Conservation (phyloP, 768 basidiomycete species). For the Crassisporium funariophilum region DNA sequence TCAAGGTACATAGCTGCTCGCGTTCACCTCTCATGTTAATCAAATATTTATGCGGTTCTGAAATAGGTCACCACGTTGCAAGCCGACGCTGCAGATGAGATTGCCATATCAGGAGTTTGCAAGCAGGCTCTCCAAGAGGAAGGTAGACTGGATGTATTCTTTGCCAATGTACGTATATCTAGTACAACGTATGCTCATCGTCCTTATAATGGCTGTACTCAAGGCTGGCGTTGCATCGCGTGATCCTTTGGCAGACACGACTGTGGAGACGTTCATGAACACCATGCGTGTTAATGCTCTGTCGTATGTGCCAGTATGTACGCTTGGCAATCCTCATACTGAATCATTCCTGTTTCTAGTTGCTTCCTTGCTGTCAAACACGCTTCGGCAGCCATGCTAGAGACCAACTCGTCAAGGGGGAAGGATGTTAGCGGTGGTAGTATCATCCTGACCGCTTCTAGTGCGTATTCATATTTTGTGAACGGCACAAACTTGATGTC, state of each 20-base stretch:
- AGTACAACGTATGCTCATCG: no score
- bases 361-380: conserved; percentile 90
- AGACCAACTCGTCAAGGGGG: conserved; percentile 63
- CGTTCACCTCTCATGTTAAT: background rate
- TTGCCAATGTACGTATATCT: conserved; percentile 95
- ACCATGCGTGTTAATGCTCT: conserved; percentile 75
- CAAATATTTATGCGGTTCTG: conserved; percentile 1
- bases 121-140: conserved; percentile 76
- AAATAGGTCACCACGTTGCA: conserved; percentile 81
- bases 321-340: background rate
- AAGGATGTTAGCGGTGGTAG: conserved; percentile 76
- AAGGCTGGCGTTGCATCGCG: conserved; percentile 71
- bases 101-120: conserved; percentile 67
- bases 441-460: conserved; percentile 85
- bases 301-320: conserved; percentile 39
- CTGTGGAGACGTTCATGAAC: conserved; percentile 70
- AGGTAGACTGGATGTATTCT: conserved; percentile 90
- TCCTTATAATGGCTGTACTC: no score
- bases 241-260: conserved; percentile 50
- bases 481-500: conserved; percentile 4
- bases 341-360: conserved; percentile 38
- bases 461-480: conserved; percentile 40
- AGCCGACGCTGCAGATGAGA: conserved; percentile 84
- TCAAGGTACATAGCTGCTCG: conserved; percentile 57
- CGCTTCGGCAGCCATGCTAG: conserved; percentile 80